These are phyloP conservation scores for Vickermania spadyakhi DNA, from an alignment of 208 protist genomes.

Conservation along the genomic window DNA sequence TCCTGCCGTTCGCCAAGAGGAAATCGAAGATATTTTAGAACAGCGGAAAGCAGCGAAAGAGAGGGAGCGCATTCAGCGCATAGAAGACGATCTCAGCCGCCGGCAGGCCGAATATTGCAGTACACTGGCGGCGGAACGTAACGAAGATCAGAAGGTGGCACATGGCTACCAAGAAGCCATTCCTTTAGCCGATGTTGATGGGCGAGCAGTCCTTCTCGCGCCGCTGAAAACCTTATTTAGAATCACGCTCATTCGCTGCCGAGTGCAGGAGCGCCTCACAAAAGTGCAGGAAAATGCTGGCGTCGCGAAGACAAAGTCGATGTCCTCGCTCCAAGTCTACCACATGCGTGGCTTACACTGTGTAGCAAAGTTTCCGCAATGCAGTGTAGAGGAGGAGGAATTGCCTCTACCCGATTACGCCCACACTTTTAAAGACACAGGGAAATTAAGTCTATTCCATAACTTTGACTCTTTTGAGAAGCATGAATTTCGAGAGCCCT, in stretches of 20 bases:
- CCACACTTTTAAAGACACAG: neutral
- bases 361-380: neutral
- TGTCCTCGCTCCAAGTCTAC: neutral
- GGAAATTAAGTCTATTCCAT: neutral
- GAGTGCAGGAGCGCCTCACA: slow-evolving; percentile 9
- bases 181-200: slow-evolving; percentile 20
- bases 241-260: slow-evolving; percentile 17
- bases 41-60: neutral
- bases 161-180: slow-evolving; percentile 1
- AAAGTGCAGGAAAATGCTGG: neutral
- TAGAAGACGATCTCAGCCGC: slow-evolving; percentile 5
- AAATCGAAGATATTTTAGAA: slow-evolving; percentile 1
- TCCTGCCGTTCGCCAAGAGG: neutral
- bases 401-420: neutral
- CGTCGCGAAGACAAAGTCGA: neutral
- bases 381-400: neutral
- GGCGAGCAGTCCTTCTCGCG: slow-evolving; percentile 7
- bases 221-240: slow-evolving; percentile 20
- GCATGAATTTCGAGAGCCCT: slow-evolving; percentile 17
- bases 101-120: slow-evolving; percentile 6
- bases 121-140: neutral
- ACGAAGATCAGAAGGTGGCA: neutral
- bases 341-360: neutral
- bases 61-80: neutral
- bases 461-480: slow-evolving; percentile 8